Evolutionary conservation across 805 yeast genomes (phyloP).

Genomic region (Spathaspora boniae): DNA sequence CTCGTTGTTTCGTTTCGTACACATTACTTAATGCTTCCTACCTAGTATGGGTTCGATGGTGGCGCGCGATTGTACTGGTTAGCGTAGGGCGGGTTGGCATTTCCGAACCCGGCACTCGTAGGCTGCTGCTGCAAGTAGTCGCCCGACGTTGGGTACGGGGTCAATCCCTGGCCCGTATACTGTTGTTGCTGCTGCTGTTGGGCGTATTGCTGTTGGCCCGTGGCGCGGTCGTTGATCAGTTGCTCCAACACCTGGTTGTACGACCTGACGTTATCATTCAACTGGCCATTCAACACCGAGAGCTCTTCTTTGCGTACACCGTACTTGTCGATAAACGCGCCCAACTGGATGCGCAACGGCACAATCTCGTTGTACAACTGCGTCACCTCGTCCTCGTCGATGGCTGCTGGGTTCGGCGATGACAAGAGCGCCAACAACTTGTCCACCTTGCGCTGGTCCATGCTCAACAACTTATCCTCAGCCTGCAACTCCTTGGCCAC

Average conservation of each 20-base stretch:
- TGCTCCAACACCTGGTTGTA: constrained; percentile 69
- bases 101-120: constrained; percentile 42
- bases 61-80: constrained; percentile 1
- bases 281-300: constrained; percentile 62
- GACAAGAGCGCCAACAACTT: constrained; percentile 53
- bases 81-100: constrained; percentile 12
- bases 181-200: constrained; percentile 6
- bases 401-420: constrained; percentile 22
- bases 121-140: constrained; percentile 20
- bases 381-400: constrained; percentile 65
- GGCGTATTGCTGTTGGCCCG: neutral
- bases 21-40: too few relatives aligned
- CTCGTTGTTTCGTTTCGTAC: too few relatives aligned
- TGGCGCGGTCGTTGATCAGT: constrained; percentile 22
- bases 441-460: constrained; percentile 58
- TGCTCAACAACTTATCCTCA: constrained; percentile 53
- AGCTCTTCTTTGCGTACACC: constrained; percentile 76
- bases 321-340: constrained; percentile 73
- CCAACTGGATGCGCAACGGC: constrained; percentile 70
- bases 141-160: constrained; percentile 6
- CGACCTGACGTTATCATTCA: constrained; percentile 61
- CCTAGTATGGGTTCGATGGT: constrained; percentile 3
- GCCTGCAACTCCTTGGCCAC: constrained; percentile 44
- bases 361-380: constrained; percentile 67
- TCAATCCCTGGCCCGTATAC: neutral